These are phyloP conservation scores for Fusarium decemcellulare DNA, from an alignment of 2,329 filamentous ascomycete species.

Conservation along the genomic window DNA sequence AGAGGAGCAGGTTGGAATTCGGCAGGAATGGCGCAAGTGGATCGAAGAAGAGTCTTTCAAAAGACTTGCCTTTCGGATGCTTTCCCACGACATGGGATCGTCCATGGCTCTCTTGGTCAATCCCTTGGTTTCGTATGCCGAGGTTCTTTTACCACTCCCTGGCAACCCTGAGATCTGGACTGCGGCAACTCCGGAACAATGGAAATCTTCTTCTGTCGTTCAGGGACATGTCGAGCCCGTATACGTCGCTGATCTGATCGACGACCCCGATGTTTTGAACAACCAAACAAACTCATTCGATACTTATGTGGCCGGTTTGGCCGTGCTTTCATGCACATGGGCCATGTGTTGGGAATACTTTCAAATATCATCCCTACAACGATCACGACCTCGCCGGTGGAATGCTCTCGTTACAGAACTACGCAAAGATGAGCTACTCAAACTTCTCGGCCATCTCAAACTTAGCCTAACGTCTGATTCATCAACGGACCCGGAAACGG, in stretches of 20 bases:
- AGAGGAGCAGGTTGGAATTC: slow-evolving; percentile 18
- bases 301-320: slow-evolving; percentile 8
- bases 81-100: slow-evolving; percentile 49
- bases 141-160: slow-evolving; percentile 46
- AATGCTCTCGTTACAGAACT: slow-evolving; percentile 46
- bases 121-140: slow-evolving; percentile 50
- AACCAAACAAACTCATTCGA: slow-evolving; percentile 27
- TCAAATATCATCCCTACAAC: slow-evolving; percentile 46
- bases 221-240: not conserved
- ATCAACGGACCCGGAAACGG: slow-evolving; percentile 37
- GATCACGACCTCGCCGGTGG: slow-evolving; percentile 43
- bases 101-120: slow-evolving; percentile 49
- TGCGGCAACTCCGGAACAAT: slow-evolving; percentile 44
- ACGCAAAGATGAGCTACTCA: slow-evolving; percentile 47
- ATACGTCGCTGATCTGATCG: slow-evolving; percentile 23
- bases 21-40: slow-evolving; percentile 48
- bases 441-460: slow-evolving; percentile 42
- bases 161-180: slow-evolving; percentile 43
- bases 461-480: slow-evolving; percentile 3
- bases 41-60: slow-evolving; percentile 50
- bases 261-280: slow-evolving; percentile 40
- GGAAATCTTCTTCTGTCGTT: slow-evolving; percentile 24
- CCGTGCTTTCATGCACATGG: slow-evolving; percentile 46
- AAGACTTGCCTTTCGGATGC: slow-evolving; percentile 46
- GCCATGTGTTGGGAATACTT: slow-evolving; percentile 49